These are phyloP conservation scores for Psilocybe cyanescens DNA, from an alignment of 768 basidiomycete species.

Conservation along the genomic window DNA sequence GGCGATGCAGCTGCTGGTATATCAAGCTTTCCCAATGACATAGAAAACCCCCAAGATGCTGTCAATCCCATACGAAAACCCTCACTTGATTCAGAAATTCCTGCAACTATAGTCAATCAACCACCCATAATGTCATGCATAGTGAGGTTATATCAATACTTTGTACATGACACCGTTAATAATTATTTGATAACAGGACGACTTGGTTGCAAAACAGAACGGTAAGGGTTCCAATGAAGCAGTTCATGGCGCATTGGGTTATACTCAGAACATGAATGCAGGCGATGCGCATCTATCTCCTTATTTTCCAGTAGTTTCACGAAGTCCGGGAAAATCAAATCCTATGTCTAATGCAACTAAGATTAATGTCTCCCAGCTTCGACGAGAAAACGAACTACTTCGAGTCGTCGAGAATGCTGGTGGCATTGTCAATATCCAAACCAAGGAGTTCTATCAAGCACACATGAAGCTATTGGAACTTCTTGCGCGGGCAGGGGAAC, in stretches of 20 bases:
- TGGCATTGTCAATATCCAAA: conserved; percentile 68
- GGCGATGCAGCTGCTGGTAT: no score
- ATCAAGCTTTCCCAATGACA: no score
- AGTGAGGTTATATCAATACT: not conserved
- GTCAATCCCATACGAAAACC: no score
- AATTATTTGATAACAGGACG: not conserved
- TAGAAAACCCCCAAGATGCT: no score
- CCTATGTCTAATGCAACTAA: conserved; percentile 18
- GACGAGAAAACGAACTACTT: conserved; percentile 80
- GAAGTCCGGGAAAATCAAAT: not conserved
- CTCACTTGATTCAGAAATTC: no score
- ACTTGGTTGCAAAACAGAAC: not conserved
- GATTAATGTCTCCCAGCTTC: conserved; percentile 76
- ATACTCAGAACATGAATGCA: not conserved
- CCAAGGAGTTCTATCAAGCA: conserved; percentile 71
- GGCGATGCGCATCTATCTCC: not conserved
- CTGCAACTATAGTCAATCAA: no score
- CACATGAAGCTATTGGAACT: conserved; percentile 66
- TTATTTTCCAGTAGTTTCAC: not conserved
- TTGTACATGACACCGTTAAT: not conserved
- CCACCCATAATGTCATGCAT: no score
- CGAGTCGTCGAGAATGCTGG: conserved; percentile 67
- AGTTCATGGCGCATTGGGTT: not conserved
- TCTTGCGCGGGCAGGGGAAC: conserved; percentile 62
- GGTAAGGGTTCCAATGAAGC: not conserved